Conservation (phyloP, 176 grass and related monocot genomes). For the Stipa capillata region DNA sequence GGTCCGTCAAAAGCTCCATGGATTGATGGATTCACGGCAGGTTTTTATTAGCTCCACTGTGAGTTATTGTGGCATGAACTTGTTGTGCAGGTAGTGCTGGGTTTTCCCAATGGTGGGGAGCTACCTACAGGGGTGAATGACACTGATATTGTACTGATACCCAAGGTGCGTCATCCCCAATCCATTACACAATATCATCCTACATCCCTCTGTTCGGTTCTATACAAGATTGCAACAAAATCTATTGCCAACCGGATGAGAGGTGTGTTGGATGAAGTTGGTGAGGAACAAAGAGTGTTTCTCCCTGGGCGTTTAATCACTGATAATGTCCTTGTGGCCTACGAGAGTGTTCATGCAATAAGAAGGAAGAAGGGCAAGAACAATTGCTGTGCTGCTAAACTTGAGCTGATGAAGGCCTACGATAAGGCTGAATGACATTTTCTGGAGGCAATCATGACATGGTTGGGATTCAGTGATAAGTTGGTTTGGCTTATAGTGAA, state of each 20-base stretch:
- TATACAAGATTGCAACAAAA: too few relatives aligned
- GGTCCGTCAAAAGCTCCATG: too few relatives aligned
- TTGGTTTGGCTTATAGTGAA: neutral
- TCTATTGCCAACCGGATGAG: neutral
- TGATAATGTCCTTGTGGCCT: neutral
- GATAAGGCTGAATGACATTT: neutral
- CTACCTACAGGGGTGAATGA: neutral
- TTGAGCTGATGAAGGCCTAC: neutral
- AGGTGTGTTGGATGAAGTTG: neutral
- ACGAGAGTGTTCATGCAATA: neutral
- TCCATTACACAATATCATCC: neutral
- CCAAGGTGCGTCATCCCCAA: neutral
- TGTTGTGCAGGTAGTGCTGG: neutral
- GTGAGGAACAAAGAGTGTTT: neutral
- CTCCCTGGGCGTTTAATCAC: neutral
- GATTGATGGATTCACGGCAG: too few relatives aligned
- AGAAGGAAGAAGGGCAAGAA: neutral
- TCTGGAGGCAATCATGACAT: neutral
- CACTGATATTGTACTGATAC: neutral
- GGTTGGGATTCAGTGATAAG: neutral
- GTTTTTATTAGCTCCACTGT: too few relatives aligned
- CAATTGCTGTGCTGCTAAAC: neutral
- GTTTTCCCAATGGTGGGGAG: neutral
- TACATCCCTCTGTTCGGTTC: neutral
- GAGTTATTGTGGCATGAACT: too few relatives aligned